Conservation (phyloP, 2,329 filamentous ascomycete species). For the Aspergillus ustus region DNA sequence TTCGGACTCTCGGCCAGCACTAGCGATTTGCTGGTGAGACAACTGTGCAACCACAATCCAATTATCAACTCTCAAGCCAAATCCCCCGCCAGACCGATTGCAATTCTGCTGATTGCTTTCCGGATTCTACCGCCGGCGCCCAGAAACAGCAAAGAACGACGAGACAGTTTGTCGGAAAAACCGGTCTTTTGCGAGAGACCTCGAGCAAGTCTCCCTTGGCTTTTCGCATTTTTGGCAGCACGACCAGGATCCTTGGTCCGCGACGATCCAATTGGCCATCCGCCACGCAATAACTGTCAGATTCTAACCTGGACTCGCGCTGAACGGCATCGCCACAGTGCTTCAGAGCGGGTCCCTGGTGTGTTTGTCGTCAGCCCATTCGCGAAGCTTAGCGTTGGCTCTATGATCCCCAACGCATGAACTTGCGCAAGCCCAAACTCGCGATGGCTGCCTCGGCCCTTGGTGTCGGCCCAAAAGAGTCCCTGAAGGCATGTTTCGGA, state of each 20-base stretch:
- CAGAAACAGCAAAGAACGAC: constrained; percentile 6
- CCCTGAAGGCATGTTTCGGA: not conserved
- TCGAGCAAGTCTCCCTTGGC: not conserved
- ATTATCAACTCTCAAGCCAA: not conserved
- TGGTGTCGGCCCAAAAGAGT: not conserved
- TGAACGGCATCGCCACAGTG: not conserved
- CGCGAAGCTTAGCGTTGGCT: constrained; percentile 8
- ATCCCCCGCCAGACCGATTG: not conserved
- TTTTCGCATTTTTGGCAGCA: not conserved
- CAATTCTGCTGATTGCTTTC: not conserved
- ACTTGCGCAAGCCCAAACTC: not conserved
- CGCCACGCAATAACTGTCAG: constrained; percentile 6
- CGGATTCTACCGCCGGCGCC: not conserved
- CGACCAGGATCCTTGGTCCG: not conserved
- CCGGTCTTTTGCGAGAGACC: constrained; percentile 1
- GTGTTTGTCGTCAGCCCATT: not conserved
- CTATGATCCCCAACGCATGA: constrained; percentile 9
- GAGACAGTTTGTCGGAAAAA: not conserved
- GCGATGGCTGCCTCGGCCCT: not conserved
- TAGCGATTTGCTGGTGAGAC: constrained; percentile 10
- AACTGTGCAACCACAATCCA: constrained; percentile 8
- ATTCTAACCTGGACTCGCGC: not conserved
- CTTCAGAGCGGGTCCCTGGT: not conserved
- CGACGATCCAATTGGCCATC: constrained; percentile 20
- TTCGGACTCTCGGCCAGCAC: not conserved